Base-by-base conservation (phyloP, 371 early-diverging fungal species). In the Mucor saturninus region DNA sequence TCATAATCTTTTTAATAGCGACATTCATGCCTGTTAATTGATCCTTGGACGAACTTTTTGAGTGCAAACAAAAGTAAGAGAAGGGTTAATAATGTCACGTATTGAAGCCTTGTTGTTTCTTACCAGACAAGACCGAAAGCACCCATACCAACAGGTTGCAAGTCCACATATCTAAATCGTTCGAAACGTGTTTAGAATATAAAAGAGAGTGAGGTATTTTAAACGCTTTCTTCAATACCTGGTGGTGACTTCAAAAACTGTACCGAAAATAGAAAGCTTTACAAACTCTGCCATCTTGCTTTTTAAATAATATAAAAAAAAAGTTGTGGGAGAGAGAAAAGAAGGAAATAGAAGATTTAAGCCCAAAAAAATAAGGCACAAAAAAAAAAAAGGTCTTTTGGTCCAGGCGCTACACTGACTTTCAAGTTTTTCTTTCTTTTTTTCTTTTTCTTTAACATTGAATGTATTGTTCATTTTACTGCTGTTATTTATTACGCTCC, bases 41-140 rank as follows among this genome's bases (percentile, higher is more conserved):
- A 65, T 96, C 95, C 61, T 90, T 89, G 31, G 96, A 93, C 31
- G 96, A 95, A 69, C 96, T 96, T 73, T 37, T 39, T 1, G 43
- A 21, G 21, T 21, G 21, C 21, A 21, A 21, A 21, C 21, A 21
- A 21, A 21, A 21, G 21, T 21, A 21, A 21, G 21, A 21, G 21
- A 21, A 21, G 21, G 21, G 21, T 21, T 21, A 21, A 21, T 21
- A 21, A 21, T 21, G 21, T 21, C 21, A 21, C 21, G 21, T 21
- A 21, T 21, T 21, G 1, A 21, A 21, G 21, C 21, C 21, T 21
- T 21, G 1, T 21, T 21, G 21, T 21, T 21, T 61, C 82, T 76
- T 87, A 95, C 94, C 95, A 96, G 11, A 97, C 97, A 15, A 96
- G 84, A 65, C 97, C 97, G 75, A 96, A 97, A 7, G 96, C 95